Evolutionary conservation across 2,329 filamentous ascomycete species (phyloP), one percentile per base, ranked within the genome.

Genomic region (Colletotrichum sp.): DNA sequence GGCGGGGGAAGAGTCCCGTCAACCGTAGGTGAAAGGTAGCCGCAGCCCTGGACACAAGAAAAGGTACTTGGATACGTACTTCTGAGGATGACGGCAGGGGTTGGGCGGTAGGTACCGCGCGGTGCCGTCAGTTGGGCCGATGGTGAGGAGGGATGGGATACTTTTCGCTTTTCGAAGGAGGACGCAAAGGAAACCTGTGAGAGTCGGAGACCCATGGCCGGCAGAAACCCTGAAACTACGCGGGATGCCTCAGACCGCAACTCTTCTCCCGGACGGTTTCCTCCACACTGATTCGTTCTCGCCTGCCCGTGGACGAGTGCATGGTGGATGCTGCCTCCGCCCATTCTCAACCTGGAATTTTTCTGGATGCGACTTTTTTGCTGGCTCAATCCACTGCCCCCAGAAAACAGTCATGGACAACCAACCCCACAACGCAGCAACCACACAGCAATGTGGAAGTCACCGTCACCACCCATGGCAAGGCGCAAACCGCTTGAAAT

Each of bases 201-300:
- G 55, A 58, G 24, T 31, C 24, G 43, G 38, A 57, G 33, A 54
- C 65, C 57, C 66, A 51, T 66, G 66, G 47, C 70, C 63, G 62
- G 66, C 62, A 73, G 43, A 70, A 59, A 51, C 66, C 70, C 66
- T 66, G 70, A 63, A 73, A 70, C 63, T 61, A 63, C 51, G 29
- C 27, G 66, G 43, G 43, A 70, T 70, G 66, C 70, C 66, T 73
- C 73, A 73, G 73, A 75, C 73, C 73, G 73, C 73, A 75, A 75
- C 47, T 75, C 59, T 55, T 58, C 27, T 57, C 47, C 58, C 47
- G 66, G 73, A 67, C 51, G 43, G 47, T 64, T 73, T 73, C 58
- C 66, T 67, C 66, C 73, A 73, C 21, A 29, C 12, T 66, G 70
- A 61, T 62, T 69, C 38, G 59, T 69, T 29, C 54, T 51, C 12